Conservation (phyloP, 208 protist species). For the Entamoeba histolytica region DNA sequence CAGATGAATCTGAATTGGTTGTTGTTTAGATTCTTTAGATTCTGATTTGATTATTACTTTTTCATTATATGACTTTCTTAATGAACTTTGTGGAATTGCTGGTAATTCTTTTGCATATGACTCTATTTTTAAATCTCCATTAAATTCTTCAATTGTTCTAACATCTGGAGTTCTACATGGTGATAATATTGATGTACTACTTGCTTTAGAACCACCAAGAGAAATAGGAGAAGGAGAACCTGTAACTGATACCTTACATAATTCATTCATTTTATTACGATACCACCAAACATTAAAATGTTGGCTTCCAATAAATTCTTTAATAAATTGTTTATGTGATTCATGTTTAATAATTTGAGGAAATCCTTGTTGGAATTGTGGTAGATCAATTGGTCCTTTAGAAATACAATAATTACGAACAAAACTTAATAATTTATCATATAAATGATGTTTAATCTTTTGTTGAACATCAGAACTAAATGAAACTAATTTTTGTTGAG, state of each 20-base stretch:
- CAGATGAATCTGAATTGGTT: too few relatives aligned
- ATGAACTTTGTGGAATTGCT: background rate
- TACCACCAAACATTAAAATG: background rate
- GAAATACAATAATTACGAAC: background rate
- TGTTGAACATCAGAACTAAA: background rate
- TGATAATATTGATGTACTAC: background rate
- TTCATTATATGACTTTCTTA: background rate
- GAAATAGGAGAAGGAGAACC: background rate
- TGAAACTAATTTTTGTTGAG: background rate
- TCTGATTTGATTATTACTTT: background rate
- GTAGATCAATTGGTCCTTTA: background rate
- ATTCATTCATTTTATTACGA: background rate
- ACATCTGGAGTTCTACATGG: background rate
- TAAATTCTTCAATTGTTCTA: background rate
- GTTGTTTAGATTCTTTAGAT: background rate
- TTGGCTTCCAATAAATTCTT: background rate
- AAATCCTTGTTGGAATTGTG: background rate
- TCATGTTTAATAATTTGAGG: background rate
- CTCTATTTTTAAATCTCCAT: background rate
- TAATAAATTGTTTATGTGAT: background rate
- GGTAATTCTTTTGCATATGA: background rate
- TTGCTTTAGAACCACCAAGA: background rate
- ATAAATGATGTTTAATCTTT: background rate
- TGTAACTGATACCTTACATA: background rate
- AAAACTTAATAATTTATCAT: background rate